Base-by-base conservation (phyloP, 352 stramenopile genomes). In the Pythium rhizo-oryzae region DNA sequence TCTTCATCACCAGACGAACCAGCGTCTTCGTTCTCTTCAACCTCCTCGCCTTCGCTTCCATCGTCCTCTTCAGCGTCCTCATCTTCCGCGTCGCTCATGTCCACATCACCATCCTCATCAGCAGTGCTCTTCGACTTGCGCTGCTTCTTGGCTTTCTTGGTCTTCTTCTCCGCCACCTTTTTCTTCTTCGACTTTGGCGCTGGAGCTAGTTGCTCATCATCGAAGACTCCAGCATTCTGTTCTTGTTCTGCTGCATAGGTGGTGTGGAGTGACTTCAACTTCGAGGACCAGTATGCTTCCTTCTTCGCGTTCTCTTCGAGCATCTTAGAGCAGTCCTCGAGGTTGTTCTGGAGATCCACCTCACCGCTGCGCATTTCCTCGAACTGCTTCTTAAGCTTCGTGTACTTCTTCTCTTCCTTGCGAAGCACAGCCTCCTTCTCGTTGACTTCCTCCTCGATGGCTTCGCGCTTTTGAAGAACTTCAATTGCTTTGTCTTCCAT, bases 401-500 rank as follows among this genome's bases (percentile, higher is more conserved):
- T 82, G 65, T 97, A 91, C 67, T 91, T 90, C 21, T 80, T 73
- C 56, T 93, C 74, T 33, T 96, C 80, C 43, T 91, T 90, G 4
- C 87, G 79, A 19, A 93, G 72, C 23, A 90, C 83, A 44, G 89
- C 83, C 30, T 93, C 75, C 66, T 98, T 98, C 24, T 86, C 80
- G 15, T 89, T 87, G 24, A 98, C 87, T 15, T 96, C 72, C 51
- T 92, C 78, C 75, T 98, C 90, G 7, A 97, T 91, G 39, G 80
- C 61, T 78, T 99, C 96, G 55, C 95, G 98, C 16, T 92, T 94
- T 58, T 96, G 64, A n/a, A 92, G 73, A 39, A 99, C 92, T 35
- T 90, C 83, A 53, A 97, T 79, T 0, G 96, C 97, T 51, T 97
- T 91, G 24, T 98, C 86, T 66, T 99, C 95, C 63, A 99, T 94